Base-by-base conservation (phyloP, 192 early-diverging fungal genomes). In the Endogone sp. region DNA sequence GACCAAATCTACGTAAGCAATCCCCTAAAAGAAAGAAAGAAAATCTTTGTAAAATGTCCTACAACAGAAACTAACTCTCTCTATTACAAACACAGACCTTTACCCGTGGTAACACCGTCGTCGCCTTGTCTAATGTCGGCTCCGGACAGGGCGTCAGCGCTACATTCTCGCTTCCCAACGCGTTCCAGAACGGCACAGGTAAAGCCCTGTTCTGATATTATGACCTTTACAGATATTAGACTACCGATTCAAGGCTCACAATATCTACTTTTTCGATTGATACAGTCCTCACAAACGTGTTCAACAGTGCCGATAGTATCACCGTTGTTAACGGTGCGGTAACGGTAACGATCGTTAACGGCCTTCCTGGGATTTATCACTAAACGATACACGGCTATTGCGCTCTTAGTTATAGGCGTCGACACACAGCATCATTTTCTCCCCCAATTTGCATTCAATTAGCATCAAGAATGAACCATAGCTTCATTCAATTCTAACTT, bases 1-100 rank as follows among this genome's bases (percentile, higher is more conserved):
- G 74, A 75, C 29, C 49, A 56, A 49, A 31, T 71, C 31, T 75
- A 75, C 30, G 67, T 49, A 16, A 49, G n/a, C n/a, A n/a, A n/a
- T n/a, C n/a, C n/a, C n/a, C n/a, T n/a, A n/a, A n/a, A n/a, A n/a
- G n/a, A n/a, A n/a, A n/a, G n/a, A n/a, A n/a, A n/a, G n/a, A n/a
- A n/a, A n/a, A n/a, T n/a, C n/a, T n/a, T n/a, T n/a, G n/a, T n/a
- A n/a, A n/a, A n/a, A n/a, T n/a, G n/a, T 1, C 0, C 37, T 6
- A 16, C 37, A 49, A 11, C 37, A 49, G 16, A 49, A 49, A 49
- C 1, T 49, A 16, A 49, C 16, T 49, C 0, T 49, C 16, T 0
- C 16, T 49, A 44, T 44, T 44, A 44, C 13, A 8, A 44, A 49
- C 16, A 49, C 37, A 49, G 37, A 49, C 74, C 0, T 75, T 75